Base-by-base conservation (phyloP, 768 basidiomycete species). In the Strobilomyces dryophilus region DNA sequence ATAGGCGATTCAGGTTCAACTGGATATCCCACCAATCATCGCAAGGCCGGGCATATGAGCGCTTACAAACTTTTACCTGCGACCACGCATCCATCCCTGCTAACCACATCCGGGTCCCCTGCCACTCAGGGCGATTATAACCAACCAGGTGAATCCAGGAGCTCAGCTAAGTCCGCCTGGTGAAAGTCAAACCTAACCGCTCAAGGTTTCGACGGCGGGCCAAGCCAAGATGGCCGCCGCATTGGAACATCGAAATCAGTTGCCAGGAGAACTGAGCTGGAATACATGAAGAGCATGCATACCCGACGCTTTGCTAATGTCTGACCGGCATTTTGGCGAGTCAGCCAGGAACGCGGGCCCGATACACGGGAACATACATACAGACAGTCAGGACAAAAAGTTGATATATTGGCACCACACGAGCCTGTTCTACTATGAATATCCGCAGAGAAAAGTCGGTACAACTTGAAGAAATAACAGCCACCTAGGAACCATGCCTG, bases 171-270 rank as follows among this genome's bases (percentile, higher is more conserved):
- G 41, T 15, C 34, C 52, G 29, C 8, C 37, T 26, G 34, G 46
- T 12, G 27, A 44, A 52, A 42, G 46, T 17, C 31, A 56, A 47
- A 50, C 59, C 52, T 45, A 39, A 50, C 56, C 52, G 48, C 45
- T 55, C 60, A 58, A 58, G 29, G 60, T 62, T 52, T 55, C 37
- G 35, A 44, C 34, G 50, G 2, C 45, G 42, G 24, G 31, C 37
- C 37, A 29, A 24, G 27, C 31, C 8, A 14, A n/a, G 43, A 46
- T 20, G 45, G 49, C 29, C 29, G 9, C 9, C 29, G 15, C 15
- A 20, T 15, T 26, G 15, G 18, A 40, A n/a, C 18, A 21, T 57
- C 24, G 21, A 49, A 35, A 37, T 48, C 36, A 50, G 42, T 53
- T 48, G 35, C 42, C 51, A 59, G 49, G 51, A 47, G 60, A 52